Base-by-base conservation (phyloP, 768 basidiomycete genomes). In the Paxillus involutus region DNA sequence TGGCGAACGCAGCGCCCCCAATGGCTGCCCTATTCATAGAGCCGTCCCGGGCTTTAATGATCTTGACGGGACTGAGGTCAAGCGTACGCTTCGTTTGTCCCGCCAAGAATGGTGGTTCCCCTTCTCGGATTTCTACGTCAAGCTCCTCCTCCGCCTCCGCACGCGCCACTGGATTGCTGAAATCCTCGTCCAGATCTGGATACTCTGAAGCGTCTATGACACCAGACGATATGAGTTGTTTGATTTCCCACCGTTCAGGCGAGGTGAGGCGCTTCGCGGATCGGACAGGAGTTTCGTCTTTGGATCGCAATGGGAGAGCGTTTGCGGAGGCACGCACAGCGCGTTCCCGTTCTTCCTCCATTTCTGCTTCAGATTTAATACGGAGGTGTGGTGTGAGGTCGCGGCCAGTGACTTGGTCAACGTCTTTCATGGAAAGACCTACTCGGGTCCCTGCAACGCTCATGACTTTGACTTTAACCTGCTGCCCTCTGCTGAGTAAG, bases 161-260 rank as follows among this genome's bases (percentile, higher is more conserved):
- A 44, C 85, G 85, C 19, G 85, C 85, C 64, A 83, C 78, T 2
- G 89, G 85, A 63, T 91, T 87, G 50, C 71, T 80, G 66, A 89
- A 83, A 55, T 94, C 91, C 62, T 94, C 93, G 58, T 95, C 91
- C 48, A 97, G 76, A 30, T 96, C 91, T 3, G 94, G 94, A 63
- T 95, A 96, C 69, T 98, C 97, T 4, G 94, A 88, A 11, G 95
- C 89, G 59, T 87, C 86, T 51, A 98, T 82, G 14, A 86, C 91
- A 41, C 97, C 97, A 30, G 94, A 97, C 1, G 97, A 91, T 51
- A 98, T 97, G 52, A 99, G 83, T 69, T 98, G 97, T 71, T 98
- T 98, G 72, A 99, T 95, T 75, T 99, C 97, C 94, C 97, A 99
- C 29, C 97, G 85, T 71, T 99, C 97, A 1, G 97, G 97, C 7